phyloP scores from a whole-genome alignment of 768 basidiomycete genomes.

The Mycena filopes region DNA sequence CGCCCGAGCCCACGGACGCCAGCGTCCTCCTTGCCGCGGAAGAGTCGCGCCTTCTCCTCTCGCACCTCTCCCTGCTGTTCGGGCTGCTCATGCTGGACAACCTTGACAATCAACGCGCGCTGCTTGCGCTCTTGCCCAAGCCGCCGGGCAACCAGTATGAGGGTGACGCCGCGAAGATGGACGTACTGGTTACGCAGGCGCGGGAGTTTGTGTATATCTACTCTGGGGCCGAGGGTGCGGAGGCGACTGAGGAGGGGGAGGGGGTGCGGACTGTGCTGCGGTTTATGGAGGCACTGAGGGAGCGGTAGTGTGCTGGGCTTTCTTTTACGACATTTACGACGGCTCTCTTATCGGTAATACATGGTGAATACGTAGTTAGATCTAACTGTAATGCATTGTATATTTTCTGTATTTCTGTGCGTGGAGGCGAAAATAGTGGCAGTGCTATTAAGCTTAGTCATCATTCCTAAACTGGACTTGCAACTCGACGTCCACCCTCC shows the following conservation, averaged over 20 bases:
- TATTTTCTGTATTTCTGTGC: background rate
- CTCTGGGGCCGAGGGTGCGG: conserved; percentile 33
- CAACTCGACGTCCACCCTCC: background rate
- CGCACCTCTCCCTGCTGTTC: conserved; percentile 81
- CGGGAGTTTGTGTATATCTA: conserved; percentile 62
- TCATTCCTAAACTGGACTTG: background rate
- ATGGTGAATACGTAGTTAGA: background rate
- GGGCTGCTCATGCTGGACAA: conserved; percentile 62
- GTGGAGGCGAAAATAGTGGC: background rate
- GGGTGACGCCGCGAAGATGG: conserved; percentile 41
- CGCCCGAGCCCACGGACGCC: conserved; percentile 37
- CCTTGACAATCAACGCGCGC: conserved; percentile 45
- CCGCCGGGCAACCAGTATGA: conserved; percentile 15
- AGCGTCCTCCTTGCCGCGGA: conserved; percentile 41
- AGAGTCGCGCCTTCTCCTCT: conserved; percentile 67
- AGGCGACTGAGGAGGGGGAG: conserved; percentile 45
- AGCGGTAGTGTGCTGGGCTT: conserved; percentile 22
- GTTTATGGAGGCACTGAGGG: conserved; percentile 60
- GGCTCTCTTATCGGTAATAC: background rate
- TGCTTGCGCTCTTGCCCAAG: conserved; percentile 46
- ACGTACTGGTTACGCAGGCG: conserved; percentile 54
- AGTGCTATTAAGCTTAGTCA: too few species aligned
- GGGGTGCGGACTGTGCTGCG: conserved; percentile 61
- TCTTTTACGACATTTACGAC: conserved; percentile 17
- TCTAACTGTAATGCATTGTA: conserved; percentile 1